phyloP scores from a whole-genome alignment of 352 stramenopile genomes.

The Phytopythium kandeliae region DNA sequence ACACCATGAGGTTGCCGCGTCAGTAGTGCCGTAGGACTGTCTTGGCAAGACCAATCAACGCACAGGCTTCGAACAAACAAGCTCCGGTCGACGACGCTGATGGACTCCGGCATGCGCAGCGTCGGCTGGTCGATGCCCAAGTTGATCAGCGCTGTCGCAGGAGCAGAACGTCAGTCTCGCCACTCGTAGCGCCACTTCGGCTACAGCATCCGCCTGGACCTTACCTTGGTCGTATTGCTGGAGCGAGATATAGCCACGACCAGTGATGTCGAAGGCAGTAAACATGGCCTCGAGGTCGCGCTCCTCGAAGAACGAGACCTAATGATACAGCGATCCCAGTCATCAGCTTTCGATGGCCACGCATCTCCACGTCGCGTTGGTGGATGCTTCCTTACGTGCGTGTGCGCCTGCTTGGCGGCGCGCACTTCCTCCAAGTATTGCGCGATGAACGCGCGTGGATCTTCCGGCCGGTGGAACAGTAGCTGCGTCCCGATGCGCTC shows the following conservation, averaged over 20 bases:
- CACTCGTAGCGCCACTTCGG: no score
- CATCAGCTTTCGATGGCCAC: not conserved
- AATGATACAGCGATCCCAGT: not conserved
- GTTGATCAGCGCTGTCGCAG: conserved; percentile 34
- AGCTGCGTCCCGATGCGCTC: conserved; percentile 53
- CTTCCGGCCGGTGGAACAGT: conserved; percentile 54
- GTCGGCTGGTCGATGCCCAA: conserved; percentile 64
- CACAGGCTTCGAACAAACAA: conserved; percentile 73
- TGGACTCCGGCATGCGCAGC: conserved; percentile 52
- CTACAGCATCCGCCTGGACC: no score
- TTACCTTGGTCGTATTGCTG: conserved; percentile 68
- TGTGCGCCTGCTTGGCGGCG: conserved; percentile 46
- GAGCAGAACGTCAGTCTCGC: not conserved
- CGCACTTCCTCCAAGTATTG: conserved; percentile 53
- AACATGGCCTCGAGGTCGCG: conserved; percentile 73
- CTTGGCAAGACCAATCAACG: not conserved
- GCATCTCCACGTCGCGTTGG: not conserved
- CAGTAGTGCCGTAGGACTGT: not conserved
- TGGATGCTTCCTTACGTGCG: conserved; percentile 23
- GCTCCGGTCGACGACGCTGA: conserved; percentile 45
- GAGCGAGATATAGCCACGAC: conserved; percentile 50
- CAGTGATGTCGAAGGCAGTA: conserved; percentile 66
- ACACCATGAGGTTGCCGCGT: not conserved
- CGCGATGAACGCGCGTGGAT: conserved; percentile 55
- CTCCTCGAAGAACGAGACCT: conserved; percentile 72